phyloP scores from a whole-genome alignment of 2,329 filamentous ascomycete genomes.

The Alternaria panax region DNA sequence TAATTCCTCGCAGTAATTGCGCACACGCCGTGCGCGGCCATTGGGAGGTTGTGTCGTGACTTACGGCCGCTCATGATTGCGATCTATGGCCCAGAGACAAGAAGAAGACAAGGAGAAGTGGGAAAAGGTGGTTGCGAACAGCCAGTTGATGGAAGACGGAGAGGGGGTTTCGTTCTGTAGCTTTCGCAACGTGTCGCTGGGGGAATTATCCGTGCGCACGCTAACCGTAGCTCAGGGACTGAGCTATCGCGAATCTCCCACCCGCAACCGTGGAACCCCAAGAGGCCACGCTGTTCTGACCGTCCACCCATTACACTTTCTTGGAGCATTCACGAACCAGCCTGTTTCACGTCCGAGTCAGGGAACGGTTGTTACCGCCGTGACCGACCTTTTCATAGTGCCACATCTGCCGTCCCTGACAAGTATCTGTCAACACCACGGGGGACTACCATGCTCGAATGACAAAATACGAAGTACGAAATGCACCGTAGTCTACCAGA shows the following conservation, averaged over 20 bases:
- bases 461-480: neutral
- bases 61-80: constrained; percentile 67
- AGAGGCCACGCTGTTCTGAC: constrained; percentile 37
- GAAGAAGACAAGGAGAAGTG: constrained; percentile 44
- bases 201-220: constrained; percentile 30
- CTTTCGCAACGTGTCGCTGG: constrained; percentile 45
- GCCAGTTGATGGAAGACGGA: constrained; percentile 37
- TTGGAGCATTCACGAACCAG: neutral
- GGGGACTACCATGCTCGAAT: neutral
- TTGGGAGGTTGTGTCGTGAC: constrained; percentile 48
- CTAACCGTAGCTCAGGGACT: constrained; percentile 37
- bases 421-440: neutral
- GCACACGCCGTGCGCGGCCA: constrained; percentile 18
- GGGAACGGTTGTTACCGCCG: neutral
- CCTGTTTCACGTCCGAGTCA: neutral
- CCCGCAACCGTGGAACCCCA: constrained; percentile 12
- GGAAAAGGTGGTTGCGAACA: constrained; percentile 35
- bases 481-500: no score
- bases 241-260: constrained; percentile 32
- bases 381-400: neutral
- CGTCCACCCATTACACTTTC: neutral
- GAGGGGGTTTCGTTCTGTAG: constrained; percentile 39
- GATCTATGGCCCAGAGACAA: constrained; percentile 42
- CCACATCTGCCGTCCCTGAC: neutral
- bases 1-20: constrained; percentile 10